Percentiles rank a stretch among this genome's conserved stretches.
Conservation (phyloP, 495 filamentous ascomycete genomes). For the Hyaloscypha hepaticicola region DNA sequence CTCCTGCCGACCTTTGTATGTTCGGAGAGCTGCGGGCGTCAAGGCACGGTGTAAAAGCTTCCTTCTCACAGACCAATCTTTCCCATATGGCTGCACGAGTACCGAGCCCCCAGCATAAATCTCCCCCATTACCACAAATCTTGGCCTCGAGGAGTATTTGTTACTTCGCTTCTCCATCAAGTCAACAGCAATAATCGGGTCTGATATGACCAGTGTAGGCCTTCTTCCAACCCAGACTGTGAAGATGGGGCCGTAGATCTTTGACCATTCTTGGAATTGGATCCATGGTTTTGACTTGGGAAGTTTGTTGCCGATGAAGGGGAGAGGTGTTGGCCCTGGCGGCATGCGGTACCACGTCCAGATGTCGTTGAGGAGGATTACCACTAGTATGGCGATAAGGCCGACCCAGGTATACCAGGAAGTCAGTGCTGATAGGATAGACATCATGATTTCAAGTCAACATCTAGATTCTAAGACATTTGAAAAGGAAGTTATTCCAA, state of each 20-base stretch:
- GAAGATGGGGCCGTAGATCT: constrained; percentile 56
- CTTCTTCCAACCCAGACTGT: constrained; percentile 63
- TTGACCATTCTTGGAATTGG: constrained; percentile 55
- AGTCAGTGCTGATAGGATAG: background rate
- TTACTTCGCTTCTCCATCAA: constrained; percentile 53
- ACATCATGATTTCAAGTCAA: constrained; percentile 1
- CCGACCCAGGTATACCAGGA: constrained; percentile 19
- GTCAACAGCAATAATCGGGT: constrained; percentile 59
- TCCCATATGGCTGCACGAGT: constrained; percentile 50
- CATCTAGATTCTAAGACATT: too few relatives aligned
- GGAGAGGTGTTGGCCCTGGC: constrained; percentile 54
- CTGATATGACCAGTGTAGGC: constrained; percentile 62
- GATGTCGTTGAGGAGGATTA: constrained; percentile 23
- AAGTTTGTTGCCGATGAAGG: constrained; percentile 57
- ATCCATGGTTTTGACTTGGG: constrained; percentile 57
- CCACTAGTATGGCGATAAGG: constrained; percentile 10
- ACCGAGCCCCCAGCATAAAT: constrained; percentile 48
- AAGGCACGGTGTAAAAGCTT: constrained; percentile 44
- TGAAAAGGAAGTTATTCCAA: background rate
- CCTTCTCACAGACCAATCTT: constrained; percentile 43
- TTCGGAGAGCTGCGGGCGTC: constrained; percentile 44
- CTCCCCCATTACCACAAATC: constrained; percentile 57
- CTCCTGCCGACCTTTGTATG: constrained; percentile 47
- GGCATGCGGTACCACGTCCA: constrained; percentile 40
- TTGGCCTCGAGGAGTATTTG: constrained; percentile 53